Base-by-base conservation (phyloP, 139 green algal species). In the Micractinium sp. region DNA sequence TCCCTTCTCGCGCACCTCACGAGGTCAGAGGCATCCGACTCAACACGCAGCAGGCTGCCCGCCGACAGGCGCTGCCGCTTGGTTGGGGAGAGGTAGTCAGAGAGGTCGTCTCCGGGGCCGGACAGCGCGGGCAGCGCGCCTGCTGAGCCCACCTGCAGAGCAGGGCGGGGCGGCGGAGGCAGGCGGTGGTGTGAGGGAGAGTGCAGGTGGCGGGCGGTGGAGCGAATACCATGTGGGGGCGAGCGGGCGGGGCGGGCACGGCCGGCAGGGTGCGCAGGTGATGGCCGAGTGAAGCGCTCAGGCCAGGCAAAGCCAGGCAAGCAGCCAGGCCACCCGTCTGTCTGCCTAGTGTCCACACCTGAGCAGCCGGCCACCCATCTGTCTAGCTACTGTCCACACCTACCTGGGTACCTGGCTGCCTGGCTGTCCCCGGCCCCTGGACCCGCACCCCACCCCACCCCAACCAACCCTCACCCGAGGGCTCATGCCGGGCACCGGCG, bases 1-100 rank as follows among this genome's bases (percentile, higher is more conserved):
- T 27, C 63, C 63, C 14, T 5, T 29, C 22, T 29, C 22, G 14
- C 82, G 23, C 38, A 90, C 78, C 85, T 86, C 39, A 69, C 75
- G 31, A 93, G 53, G 41, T 93, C 90, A 4, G n/a, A 78, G 23
- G 76, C n/a, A 16, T 93, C 90, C 61, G 85, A 90, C 33, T 93
- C 88, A 7, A 74, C 69, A 0, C 78, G 67, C 81, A 90, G 60
- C 81, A 92, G 85, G 29, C 35, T 60, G 63, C 77, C 60, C 1
- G 41, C 77, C 5, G 86, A 90, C 71, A 88, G 41, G 41, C 85
- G 85, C 85, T 74, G 41, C 25, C 85, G 85, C 71, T 88, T 88
- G 71, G 31, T 38, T 23, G 71, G 85, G 15, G 71, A 88, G 31
- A 88, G 0, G n/a, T 88, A 88, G 31, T 88, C 85, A 0, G 36